phyloP scores from a whole-genome alignment of 108 stramenopile genomes.

The Parietichytrium sp. region DNA sequence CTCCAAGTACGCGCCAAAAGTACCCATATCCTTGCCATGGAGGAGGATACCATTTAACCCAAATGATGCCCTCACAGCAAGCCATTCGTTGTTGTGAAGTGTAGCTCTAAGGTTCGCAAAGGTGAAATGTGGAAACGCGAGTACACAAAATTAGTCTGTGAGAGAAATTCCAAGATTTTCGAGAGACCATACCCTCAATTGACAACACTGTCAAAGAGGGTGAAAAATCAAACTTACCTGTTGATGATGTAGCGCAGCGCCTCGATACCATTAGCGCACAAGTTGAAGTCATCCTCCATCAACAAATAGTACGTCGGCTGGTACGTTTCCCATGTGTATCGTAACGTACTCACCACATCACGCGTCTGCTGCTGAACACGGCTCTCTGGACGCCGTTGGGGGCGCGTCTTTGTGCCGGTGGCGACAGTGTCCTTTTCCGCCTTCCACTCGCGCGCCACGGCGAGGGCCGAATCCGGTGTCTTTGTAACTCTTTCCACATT shows the following conservation, averaged over 20 bases:
- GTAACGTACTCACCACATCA: slow-evolving; percentile 4
- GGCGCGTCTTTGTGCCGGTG: background rate
- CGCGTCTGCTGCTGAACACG: slow-evolving; percentile 44
- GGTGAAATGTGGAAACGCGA: no score
- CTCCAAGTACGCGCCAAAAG: background rate
- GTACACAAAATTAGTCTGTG: no score
- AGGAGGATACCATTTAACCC: slow-evolving; percentile 4
- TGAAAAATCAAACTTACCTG: no score
- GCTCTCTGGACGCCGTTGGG: background rate
- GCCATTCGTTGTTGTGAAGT: no score
- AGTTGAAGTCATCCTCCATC: slow-evolving; percentile 47
- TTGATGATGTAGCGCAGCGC: slow-evolving; percentile 13
- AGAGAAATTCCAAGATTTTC: no score
- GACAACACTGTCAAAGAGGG: background rate
- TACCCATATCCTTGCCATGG: background rate
- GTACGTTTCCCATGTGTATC: background rate
- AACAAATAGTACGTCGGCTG: slow-evolving; percentile 20
- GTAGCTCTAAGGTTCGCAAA: no score
- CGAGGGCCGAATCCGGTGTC: background rate
- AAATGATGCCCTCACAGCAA: slow-evolving; percentile 1
- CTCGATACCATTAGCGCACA: slow-evolving; percentile 5
- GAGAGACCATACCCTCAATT: no score
- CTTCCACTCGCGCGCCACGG: no score
- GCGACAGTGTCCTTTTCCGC: background rate
- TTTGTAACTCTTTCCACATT: background rate